These are phyloP conservation scores for Secale cereale DNA, from an alignment of 176 grass and related monocot genomes.

Conservation along the genomic window DNA sequence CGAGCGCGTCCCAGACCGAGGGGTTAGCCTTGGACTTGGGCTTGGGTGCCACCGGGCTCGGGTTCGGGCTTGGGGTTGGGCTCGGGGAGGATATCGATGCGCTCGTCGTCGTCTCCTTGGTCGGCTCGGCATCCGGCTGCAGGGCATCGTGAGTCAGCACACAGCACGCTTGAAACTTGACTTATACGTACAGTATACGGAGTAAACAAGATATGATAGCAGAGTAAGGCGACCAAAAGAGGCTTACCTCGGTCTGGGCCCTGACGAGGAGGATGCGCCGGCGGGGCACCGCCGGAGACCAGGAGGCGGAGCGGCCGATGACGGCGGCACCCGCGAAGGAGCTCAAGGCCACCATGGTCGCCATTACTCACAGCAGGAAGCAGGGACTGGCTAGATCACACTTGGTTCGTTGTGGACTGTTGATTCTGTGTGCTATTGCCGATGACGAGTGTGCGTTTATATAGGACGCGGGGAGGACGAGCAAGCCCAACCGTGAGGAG, in stretches of 20 bases:
- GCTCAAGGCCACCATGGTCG: neutral
- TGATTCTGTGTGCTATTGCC: neutral
- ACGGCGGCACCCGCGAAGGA: neutral
- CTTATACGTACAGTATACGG: neutral
- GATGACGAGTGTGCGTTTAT: neutral
- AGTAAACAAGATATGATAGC: neutral
- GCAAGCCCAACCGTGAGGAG: neutral
- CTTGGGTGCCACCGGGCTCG: neutral
- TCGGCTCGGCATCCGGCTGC: neutral
- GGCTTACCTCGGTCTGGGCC: constrained; percentile 6
- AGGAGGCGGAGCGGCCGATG: neutral
- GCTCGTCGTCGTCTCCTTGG: neutral
- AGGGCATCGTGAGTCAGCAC: neutral
- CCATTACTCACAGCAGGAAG: neutral
- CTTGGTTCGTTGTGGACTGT: neutral
- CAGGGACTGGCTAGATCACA: neutral
- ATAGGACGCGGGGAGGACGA: neutral
- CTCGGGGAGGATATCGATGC: neutral
- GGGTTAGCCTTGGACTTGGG: constrained; percentile 15
- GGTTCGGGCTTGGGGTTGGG: neutral
- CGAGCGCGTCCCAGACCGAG: constrained; percentile 49
- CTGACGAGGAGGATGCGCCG: neutral
- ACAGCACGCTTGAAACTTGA: neutral
- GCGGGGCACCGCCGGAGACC: neutral
- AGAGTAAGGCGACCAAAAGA: neutral